phyloP scores from a whole-genome alignment of 1,139 yeast genomes.

The Candida tetrigidarum region DNA sequence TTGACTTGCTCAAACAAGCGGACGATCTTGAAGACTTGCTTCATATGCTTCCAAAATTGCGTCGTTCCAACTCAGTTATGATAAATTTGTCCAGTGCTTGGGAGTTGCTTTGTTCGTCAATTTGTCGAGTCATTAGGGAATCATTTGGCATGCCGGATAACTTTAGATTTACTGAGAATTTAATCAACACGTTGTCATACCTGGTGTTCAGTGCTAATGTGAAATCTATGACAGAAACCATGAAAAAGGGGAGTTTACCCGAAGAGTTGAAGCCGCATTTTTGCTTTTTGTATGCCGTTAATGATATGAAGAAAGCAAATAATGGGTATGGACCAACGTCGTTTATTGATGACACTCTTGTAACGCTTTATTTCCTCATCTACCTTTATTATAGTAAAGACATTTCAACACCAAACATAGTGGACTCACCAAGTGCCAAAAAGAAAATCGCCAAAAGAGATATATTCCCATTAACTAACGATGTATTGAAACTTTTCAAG shows the following conservation, averaged over 20 bases:
- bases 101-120: conserved; percentile 58
- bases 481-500: conserved; percentile 33
- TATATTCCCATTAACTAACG: conserved; percentile 46
- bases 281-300: conserved; percentile 54
- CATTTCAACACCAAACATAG: neutral
- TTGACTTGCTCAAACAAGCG: conserved; percentile 56
- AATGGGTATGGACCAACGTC: conserved; percentile 87
- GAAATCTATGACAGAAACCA: conserved; percentile 33
- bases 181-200: conserved; percentile 50
- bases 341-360: conserved; percentile 72
- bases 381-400: conserved; percentile 30
- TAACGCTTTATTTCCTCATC: conserved; percentile 60
- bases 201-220: conserved; percentile 50
- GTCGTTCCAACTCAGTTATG: conserved; percentile 81
- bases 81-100: conserved; percentile 62
- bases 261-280: conserved; percentile 34
- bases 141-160: conserved; percentile 47
- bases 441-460: conserved; percentile 50
- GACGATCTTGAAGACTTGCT: conserved; percentile 65
- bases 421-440: conserved; percentile 39
- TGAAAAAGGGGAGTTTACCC: conserved; percentile 36
- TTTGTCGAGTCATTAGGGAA: conserved; percentile 53
- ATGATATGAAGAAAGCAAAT: conserved; percentile 71
- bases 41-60: conserved; percentile 65
- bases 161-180: conserved; percentile 60